phyloP scores from a whole-genome alignment of 2,329 filamentous ascomycete genomes.

The Iodosphaeria phyllophila region DNA sequence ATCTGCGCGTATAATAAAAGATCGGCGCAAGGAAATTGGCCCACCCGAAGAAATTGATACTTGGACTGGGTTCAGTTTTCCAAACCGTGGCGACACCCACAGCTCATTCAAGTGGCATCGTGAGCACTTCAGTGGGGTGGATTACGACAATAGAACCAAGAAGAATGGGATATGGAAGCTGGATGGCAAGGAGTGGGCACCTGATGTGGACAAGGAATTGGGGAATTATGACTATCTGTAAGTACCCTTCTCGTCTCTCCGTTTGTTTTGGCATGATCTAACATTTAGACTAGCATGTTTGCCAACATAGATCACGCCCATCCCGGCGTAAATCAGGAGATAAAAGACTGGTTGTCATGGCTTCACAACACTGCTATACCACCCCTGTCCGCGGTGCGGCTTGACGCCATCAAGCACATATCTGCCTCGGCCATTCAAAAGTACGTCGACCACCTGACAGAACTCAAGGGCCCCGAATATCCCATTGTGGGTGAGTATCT shows the following conservation, averaged over 20 bases:
- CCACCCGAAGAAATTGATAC: constrained; percentile 41
- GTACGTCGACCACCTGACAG: constrained; percentile 7
- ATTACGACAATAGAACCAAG: constrained; percentile 36
- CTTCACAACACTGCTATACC: constrained; percentile 8
- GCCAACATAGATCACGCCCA: constrained; percentile 14
- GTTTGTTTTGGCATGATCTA: too few relatives aligned
- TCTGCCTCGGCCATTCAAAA: constrained; percentile 11
- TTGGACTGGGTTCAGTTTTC: constrained; percentile 50
- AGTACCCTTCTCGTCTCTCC: too few relatives aligned
- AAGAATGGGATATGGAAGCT: constrained; percentile 47
- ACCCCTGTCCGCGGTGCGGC: constrained; percentile 13
- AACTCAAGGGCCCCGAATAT: constrained; percentile 23
- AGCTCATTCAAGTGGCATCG: constrained; percentile 44
- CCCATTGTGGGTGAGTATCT: constrained; percentile 54
- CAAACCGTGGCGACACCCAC: constrained; percentile 38
- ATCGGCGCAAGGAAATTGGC: constrained; percentile 34
- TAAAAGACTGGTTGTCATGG: constrained; percentile 14
- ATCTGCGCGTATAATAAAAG: constrained; percentile 9
- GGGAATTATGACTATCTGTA: constrained; percentile 21
- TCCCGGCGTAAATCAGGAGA: constrained; percentile 11
- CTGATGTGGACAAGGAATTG: constrained; percentile 34
- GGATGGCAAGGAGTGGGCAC: constrained; percentile 41
- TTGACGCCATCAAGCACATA: constrained; percentile 16
- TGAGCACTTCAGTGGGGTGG: constrained; percentile 48
- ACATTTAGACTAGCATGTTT: too few relatives aligned